These are phyloP conservation scores for Trichosporon sp. DNA, from an alignment of 1,284 basidiomycete genomes.

Conservation along the genomic window DNA sequence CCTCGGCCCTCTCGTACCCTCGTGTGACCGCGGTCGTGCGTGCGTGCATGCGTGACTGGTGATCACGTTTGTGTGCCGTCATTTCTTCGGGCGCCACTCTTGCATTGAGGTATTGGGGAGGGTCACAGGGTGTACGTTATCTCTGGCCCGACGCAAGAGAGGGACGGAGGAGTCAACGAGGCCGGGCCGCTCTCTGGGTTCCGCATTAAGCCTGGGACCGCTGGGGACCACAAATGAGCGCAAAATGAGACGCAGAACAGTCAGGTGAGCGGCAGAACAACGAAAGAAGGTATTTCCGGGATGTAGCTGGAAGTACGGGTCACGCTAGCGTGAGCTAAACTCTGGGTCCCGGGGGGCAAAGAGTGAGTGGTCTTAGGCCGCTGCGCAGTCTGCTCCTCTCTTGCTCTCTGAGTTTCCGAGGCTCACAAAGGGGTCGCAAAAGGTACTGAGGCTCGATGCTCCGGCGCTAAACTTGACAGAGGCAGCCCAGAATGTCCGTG, in stretches of 20 bases:
- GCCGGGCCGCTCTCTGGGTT: conserved; percentile 8
- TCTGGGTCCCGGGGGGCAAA: no score
- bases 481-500: no score
- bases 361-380: no score
- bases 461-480: no score
- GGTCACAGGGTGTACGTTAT: neutral
- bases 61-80: neutral
- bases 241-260: neutral
- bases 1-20: neutral
- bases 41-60: neutral
- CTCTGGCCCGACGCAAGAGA: neutral
- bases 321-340: neutral
- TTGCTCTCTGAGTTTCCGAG: no score
- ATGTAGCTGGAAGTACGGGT: neutral
- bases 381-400: no score
- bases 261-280: no score
- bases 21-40: neutral
- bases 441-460: no score
- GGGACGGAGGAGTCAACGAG: neutral
- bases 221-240: neutral
- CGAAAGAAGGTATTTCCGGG: conserved; percentile 1
- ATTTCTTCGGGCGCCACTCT: neutral
- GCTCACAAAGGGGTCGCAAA: no score
- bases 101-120: neutral
- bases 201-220: neutral